Base-by-base conservation (phyloP, 176 grass and related monocot genomes). In the Avena atlantica region DNA sequence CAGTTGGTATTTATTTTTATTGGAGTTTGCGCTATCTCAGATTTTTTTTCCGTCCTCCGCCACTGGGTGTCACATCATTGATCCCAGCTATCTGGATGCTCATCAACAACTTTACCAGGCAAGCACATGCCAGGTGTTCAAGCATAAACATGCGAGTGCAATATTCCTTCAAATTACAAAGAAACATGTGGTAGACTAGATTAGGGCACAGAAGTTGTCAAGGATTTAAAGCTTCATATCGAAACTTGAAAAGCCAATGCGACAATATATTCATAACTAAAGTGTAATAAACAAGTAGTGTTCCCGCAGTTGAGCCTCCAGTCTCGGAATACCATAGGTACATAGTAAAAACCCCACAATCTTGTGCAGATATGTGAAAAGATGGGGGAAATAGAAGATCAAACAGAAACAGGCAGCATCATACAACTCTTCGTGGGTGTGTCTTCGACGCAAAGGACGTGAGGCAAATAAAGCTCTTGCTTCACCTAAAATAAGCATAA, bases 341-440 rank as follows among this genome's bases (percentile, higher is more conserved):
- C 9, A 48, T 44, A 14, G 47, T 62, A 24, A 17, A 76, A 82
- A 82, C 85, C 87, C 87, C 90, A 57, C 89, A 59, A 94, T 92
- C 90, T 92, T 80, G 73, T 8, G 37, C n/a, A 92, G 83, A 73
- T 82, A 4, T 44, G 87, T 78, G 56, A 78, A 86, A 92, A 91
- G 86, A 91, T 86, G 86, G 90, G 86, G 90, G 90, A 78, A 34
- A 70, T 37, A 63, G 44, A 61, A 52, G 17, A 85, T 31, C 59
- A 85, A 44, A 81, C 52, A 19, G 40, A 76, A 50, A 45, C 23
- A 23, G 17, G 53, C 4, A 70, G 37, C 14, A 62, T 13, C 31
- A 87, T 83, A 64, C 61, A 78, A 20, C 76, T 75, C 72, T 52
- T 50, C 73, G 48, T 76, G 48, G 23, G 71, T 74, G 70, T 14